Base-by-base conservation (phyloP, 2,329 filamentous ascomycete species). In the Pseudocercospora fuligena region DNA sequence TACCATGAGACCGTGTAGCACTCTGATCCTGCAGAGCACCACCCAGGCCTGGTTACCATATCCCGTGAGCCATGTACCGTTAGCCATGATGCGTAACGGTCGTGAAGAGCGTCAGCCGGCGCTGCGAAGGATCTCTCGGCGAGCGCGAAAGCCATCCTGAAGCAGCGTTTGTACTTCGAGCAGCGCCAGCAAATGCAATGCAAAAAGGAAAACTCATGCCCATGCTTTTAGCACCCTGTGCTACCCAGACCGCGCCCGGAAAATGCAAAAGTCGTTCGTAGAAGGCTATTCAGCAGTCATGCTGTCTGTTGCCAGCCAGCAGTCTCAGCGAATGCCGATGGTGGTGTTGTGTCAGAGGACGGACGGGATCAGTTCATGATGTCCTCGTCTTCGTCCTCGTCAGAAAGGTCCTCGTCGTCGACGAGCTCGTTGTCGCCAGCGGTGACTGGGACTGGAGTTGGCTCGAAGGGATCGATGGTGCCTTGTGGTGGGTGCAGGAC, bases 391-490 rank as follows among this genome's bases (percentile, higher is more conserved):
- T 53, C 21, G 47, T 53, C 47, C 47, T 53, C 47, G 47, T 27
- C 47, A 40, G 27, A 33, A 61, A 73, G 71, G 61, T 73, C 71
- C 21, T 72, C 72, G 3, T 66, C 29, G 49, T 70, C 71, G 21
- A 61, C 59, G 63, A 69, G 63, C 53, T 54, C 60, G 36, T 16
- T 40, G 36, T 5, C 16, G 36, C 8, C 36, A 6, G 36, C 11
- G 5, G 36, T n/a, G 16, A 40, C 36, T 40, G 40, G 40, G 16
- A 16, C 40, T 3, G 40, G 40, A 43, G 40, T 43, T 5, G 40
- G 40, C 40, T n/a, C 40, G 40, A 43, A 43, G 6, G 40, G 40
- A 19, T 43, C 40, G 40, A 43, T 43, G 40, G 40, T 9, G 40
- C 7, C 40, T 19, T 43, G 14, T 43, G 40, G 16, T 43, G 40